phyloP scores from a whole-genome alignment of 441 rosid species.

The Gossypium lobatum region DNA sequence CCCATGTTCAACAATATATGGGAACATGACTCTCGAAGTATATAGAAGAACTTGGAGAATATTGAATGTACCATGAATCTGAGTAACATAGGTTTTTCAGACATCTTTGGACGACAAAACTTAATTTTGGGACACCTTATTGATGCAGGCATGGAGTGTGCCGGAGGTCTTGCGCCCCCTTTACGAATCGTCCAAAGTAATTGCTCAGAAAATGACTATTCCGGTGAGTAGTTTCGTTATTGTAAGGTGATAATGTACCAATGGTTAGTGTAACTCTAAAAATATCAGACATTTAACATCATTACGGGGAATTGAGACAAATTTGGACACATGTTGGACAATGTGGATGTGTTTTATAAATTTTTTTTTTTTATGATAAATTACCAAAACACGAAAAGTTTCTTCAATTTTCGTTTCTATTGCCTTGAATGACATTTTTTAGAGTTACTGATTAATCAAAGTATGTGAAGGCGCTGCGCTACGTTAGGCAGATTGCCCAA shows the following conservation, averaged over 20 bases:
- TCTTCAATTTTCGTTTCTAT: not conserved
- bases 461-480: slow-evolving; percentile 63
- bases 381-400: not conserved
- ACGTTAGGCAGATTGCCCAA: slow-evolving; percentile 79
- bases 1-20: not conserved
- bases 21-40: not conserved
- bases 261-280: not conserved
- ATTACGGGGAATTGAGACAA: too few relatives aligned
- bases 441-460: slow-evolving; percentile 18
- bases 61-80: too few relatives aligned
- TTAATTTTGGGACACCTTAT: not conserved
- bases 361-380: not conserved
- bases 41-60: too few relatives aligned
- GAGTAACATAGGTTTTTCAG: not conserved
- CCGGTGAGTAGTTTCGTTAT: slow-evolving; percentile 46
- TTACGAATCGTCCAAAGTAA: slow-evolving; percentile 81
- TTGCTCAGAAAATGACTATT: slow-evolving; percentile 91
- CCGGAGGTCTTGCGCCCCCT: slow-evolving; percentile 97
- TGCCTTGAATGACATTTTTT: not conserved
- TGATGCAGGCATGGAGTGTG: slow-evolving; percentile 85
- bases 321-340: not conserved
- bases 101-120: not conserved
- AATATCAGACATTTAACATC: not conserved
- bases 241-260: not conserved
- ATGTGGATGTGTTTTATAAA: not conserved